Conservation (phyloP, 805 yeast genomes). For the Nakazawaea wickerhamii region DNA sequence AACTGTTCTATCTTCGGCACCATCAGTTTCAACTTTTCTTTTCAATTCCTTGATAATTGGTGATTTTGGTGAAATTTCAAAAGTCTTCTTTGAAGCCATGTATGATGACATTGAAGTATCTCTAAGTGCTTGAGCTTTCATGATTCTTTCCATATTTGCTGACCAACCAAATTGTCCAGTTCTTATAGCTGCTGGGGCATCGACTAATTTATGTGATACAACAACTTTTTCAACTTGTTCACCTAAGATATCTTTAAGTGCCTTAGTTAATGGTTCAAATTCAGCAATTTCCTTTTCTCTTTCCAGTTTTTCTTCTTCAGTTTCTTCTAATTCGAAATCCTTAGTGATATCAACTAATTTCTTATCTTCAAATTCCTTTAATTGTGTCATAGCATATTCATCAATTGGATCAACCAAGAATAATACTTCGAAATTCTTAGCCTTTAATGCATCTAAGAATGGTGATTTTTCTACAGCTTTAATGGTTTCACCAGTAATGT, state of each 20-base stretch:
- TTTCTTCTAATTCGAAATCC: constrained; percentile 97
- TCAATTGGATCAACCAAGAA: constrained; percentile 99
- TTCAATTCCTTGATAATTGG: constrained; percentile 92
- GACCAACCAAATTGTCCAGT: constrained; percentile 99
- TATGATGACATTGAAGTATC: constrained; percentile 98
- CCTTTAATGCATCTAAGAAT: constrained; percentile 97
- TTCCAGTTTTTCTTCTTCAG: constrained; percentile 92
- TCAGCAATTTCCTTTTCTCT: constrained; percentile 93
- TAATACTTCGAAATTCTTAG: constrained; percentile 96
- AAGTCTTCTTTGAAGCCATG: constrained; percentile 99
- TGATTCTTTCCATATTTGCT: constrained; percentile 99
- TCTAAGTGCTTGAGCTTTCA: constrained; percentile 99
- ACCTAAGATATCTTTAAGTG: constrained; percentile 95
- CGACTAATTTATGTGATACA: constrained; percentile 94
- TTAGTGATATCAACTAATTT: constrained; percentile 97
- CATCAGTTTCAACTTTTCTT: constrained; percentile 94
- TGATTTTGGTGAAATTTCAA: constrained; percentile 97
- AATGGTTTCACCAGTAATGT: constrained; percentile 97
- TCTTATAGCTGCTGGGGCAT: constrained; percentile 99
- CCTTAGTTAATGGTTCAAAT: constrained; percentile 89
- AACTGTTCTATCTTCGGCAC: constrained; percentile 97
- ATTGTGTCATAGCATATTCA: constrained; percentile 98
- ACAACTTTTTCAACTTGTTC: constrained; percentile 99
- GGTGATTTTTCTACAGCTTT: constrained; percentile 99
- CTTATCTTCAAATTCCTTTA: constrained; percentile 99